Evolutionary conservation across 345 rosid species (phyloP).

Genomic region (Aegle marmelos): DNA sequence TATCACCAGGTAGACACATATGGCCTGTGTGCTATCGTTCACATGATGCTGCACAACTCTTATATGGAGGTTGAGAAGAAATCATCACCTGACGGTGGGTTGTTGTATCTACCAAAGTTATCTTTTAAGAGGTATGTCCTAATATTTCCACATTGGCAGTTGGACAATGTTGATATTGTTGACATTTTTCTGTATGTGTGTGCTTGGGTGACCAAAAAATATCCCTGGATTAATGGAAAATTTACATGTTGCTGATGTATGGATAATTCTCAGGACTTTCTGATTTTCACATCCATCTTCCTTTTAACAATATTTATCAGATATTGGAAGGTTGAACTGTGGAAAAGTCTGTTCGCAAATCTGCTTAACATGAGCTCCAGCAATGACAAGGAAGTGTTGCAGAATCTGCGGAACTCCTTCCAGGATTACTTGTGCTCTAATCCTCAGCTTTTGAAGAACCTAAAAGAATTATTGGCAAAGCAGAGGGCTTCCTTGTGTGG

Average conservation of each 20-base stretch:
- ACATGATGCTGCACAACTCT: constrained; percentile 78
- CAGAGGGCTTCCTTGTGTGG: constrained; percentile 73
- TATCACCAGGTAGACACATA: constrained; percentile 71
- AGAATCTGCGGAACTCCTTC: constrained; percentile 59
- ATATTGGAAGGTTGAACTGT: constrained; percentile 77
- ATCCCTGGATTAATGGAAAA: neutral
- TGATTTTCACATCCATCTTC: neutral
- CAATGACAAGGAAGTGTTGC: constrained; percentile 43
- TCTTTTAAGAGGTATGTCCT: constrained; percentile 60
- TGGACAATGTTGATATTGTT: neutral
- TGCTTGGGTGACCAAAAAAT: neutral
- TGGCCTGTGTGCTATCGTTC: constrained; percentile 77
- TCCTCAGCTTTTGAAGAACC: constrained; percentile 57
- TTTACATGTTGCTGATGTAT: too few species aligned
- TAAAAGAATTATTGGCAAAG: constrained; percentile 65
- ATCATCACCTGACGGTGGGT: constrained; percentile 41
- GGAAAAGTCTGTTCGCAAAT: constrained; percentile 67
- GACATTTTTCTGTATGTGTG: neutral
- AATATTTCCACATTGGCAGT: neutral
- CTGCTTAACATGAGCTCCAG: constrained; percentile 53
- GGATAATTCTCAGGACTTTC: neutral
- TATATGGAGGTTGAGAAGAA: constrained; percentile 71
- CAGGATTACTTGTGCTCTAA: constrained; percentile 54
- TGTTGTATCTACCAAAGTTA: constrained; percentile 55
- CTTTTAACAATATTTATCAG: constrained; percentile 32